Conservation (phyloP, 805 yeast species). For the Saccharomyces eubayanus region DNA sequence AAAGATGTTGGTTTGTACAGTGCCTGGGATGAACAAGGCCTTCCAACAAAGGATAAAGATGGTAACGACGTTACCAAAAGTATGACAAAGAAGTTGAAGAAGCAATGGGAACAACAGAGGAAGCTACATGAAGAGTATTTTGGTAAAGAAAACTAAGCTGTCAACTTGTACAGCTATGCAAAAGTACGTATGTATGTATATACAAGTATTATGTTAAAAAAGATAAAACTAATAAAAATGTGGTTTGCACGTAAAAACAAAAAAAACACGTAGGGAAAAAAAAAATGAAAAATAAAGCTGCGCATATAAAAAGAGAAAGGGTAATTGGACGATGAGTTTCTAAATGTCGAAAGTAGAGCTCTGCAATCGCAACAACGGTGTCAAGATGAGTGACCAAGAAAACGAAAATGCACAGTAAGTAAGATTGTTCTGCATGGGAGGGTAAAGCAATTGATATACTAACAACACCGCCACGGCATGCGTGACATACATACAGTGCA, state of each 20-base stretch:
- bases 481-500: background rate
- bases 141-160: conserved; percentile 3
- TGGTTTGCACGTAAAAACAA: background rate
- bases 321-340: background rate
- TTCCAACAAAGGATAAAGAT: conserved; percentile 65
- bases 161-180: background rate
- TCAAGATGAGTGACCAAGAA: background rate
- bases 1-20: conserved; percentile 45
- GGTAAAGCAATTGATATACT: background rate
- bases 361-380: background rate
- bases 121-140: conserved; percentile 68
- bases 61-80: conserved; percentile 87
- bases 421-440: background rate
- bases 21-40: conserved; percentile 78
- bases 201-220: conserved; percentile 1
- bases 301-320: background rate
- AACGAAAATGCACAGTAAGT: background rate
- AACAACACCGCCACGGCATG: background rate
- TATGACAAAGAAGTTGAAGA: conserved; percentile 70
- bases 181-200: background rate
- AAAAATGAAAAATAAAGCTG: background rate
- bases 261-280: background rate
- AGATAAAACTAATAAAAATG: background rate
- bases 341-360: background rate
- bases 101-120: conserved; percentile 71